Percentiles rank a stretch among this genome's conserved stretches.
phyloP scores from a whole-genome alignment of 2,329 filamentous ascomycete species.

The Didymella glomerata region DNA sequence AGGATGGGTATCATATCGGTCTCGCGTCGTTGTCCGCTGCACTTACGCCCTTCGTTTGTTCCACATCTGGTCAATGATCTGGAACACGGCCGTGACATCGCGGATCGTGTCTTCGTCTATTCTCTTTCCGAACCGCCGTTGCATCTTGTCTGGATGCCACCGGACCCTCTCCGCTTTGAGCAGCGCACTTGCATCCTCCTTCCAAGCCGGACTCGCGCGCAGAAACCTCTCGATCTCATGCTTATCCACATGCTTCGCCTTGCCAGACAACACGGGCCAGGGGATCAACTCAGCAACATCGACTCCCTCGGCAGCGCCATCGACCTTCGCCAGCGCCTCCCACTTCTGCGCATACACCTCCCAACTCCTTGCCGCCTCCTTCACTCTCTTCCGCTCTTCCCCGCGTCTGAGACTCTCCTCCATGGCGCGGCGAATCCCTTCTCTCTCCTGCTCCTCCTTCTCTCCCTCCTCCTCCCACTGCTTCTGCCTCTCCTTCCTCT shows the following conservation, averaged over 20 bases:
- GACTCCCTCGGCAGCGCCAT: constrained; percentile 13
- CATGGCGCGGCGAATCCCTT: constrained; percentile 68
- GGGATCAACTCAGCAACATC: constrained; percentile 58
- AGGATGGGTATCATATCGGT: too few species aligned
- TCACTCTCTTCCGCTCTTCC: constrained; percentile 66
- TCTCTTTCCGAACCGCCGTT: constrained; percentile 79
- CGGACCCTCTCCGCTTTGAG: constrained; percentile 87
- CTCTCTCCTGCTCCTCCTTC: constrained; percentile 54
- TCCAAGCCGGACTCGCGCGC: constrained; percentile 59
- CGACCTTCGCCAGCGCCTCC: constrained; percentile 59
- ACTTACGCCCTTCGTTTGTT: constrained; percentile 36
- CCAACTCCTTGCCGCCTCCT: constrained; percentile 69
- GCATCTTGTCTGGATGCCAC: constrained; percentile 98
- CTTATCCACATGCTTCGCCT: constrained; percentile 64
- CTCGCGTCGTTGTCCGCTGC: too few species aligned
- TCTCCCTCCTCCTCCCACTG: constrained; percentile 54
- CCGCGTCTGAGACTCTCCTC: constrained; percentile 74
- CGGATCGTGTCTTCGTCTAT: constrained; percentile 77
- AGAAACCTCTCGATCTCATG: constrained; percentile 75
- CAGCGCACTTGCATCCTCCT: constrained; percentile 55
- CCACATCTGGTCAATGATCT: constrained; percentile 86
- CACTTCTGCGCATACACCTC: constrained; percentile 70
- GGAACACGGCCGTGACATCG: constrained; percentile 88
- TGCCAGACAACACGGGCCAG: constrained; percentile 77
- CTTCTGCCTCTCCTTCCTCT: constrained; percentile 53